A percentile compares a stretch with the other conserved stretches of the same genome.
phyloP scores from a whole-genome alignment of 1,139 yeast genomes.

The Saccharomyces hybrid region DNA sequence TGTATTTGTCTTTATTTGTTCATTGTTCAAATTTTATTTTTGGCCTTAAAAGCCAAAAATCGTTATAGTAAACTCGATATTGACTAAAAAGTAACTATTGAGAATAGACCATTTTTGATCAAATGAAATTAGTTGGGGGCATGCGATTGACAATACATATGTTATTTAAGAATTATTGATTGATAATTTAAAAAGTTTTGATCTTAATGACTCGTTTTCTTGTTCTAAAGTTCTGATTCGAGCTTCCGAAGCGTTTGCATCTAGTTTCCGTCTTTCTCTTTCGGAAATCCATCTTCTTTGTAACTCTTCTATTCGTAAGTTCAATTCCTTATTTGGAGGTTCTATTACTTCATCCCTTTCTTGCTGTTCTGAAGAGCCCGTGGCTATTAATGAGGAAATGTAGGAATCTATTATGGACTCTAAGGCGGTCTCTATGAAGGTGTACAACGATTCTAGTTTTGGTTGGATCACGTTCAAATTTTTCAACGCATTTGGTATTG shows the following conservation, averaged over 20 bases:
- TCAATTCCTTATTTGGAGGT: constrained; percentile 25
- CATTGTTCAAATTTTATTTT: background rate
- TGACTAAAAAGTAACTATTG: background rate
- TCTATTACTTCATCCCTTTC: constrained; percentile 17
- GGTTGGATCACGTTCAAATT: constrained; percentile 36
- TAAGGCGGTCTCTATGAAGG: constrained; percentile 53
- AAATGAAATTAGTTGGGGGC: no score
- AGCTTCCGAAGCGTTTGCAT: constrained; percentile 46
- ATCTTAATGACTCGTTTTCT: constrained; percentile 43
- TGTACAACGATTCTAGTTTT: constrained; percentile 47
- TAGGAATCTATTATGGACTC: constrained; percentile 53
- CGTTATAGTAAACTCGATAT: background rate
- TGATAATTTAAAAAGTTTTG: background rate
- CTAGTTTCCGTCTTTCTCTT: constrained; percentile 59
- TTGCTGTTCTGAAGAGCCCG: background rate
- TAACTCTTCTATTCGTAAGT: constrained; percentile 52
- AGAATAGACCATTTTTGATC: background rate
- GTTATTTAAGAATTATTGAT: background rate
- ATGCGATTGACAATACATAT: background rate
- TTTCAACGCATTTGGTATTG: constrained; percentile 20
- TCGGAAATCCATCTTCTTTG: constrained; percentile 62
- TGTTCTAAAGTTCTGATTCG: constrained; percentile 47
- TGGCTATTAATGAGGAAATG: constrained; percentile 32
- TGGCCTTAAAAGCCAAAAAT: background rate
- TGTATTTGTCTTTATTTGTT: background rate